A percentile compares a stretch with the other conserved stretches of the same genome.
Evolutionary conservation across 768 basidiomycete species (phyloP).

Genomic region (Boletus insuetus): DNA sequence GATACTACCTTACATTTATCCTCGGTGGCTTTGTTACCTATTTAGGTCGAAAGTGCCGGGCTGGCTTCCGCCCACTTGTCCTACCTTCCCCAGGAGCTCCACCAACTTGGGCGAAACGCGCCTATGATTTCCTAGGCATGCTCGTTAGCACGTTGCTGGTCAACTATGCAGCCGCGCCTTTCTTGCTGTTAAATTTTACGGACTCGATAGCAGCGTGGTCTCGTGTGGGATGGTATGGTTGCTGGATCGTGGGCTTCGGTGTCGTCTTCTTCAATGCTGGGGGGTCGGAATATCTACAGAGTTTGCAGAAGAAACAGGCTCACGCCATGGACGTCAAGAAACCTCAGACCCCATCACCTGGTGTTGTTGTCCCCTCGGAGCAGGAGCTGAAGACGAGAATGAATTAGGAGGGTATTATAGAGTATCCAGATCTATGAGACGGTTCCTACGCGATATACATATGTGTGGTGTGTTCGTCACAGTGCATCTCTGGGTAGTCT

Average conservation of each 20-base stretch:
- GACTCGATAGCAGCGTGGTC: constrained; percentile 70
- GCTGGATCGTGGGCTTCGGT: constrained; percentile 59
- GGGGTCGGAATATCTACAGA: constrained; percentile 52
- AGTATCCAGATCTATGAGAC: constrained; percentile 7
- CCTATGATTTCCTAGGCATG: constrained; percentile 64
- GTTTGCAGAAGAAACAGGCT: constrained; percentile 8
- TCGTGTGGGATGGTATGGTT: constrained; percentile 77
- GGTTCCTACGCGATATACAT: no score
- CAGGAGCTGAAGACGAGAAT: constrained; percentile 21
- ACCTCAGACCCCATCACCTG: constrained; percentile 11
- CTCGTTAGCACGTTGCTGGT: constrained; percentile 59
- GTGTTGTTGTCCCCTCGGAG: constrained; percentile 26
- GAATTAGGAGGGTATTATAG: constrained; percentile 6
- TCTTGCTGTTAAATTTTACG: constrained; percentile 70
- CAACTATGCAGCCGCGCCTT: constrained; percentile 83
- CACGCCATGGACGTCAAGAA: constrained; percentile 5
- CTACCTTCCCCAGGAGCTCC: constrained; percentile 46
- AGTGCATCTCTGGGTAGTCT: no score
- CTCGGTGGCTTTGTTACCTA: constrained; percentile 85
- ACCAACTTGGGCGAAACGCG: constrained; percentile 51
- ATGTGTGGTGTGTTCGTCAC: no score
- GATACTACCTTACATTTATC: constrained; percentile 92
- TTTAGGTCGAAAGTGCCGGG: constrained; percentile 70
- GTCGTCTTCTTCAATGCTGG: constrained; percentile 78
- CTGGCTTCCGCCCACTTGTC: constrained; percentile 81